A percentile compares a stretch with the other conserved stretches of the same genome.
phyloP scores from a whole-genome alignment of 1,284 basidiomycete species.

The Cryptococcus floricola region DNA sequence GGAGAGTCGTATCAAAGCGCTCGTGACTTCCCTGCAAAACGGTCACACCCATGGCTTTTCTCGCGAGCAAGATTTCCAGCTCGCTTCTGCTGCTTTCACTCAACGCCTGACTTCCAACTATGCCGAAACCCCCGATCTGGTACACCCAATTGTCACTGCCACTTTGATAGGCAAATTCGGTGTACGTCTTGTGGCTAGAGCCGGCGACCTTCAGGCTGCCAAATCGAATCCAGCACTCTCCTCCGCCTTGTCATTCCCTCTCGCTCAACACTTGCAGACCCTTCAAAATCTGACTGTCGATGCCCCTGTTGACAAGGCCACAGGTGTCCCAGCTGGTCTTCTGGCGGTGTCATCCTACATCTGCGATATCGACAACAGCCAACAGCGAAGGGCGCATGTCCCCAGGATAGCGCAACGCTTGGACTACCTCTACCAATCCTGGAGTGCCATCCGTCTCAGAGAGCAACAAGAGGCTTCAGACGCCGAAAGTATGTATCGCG shows the following conservation, averaged over 20 bases:
- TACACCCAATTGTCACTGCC: constrained; percentile 60
- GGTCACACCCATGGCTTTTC: constrained; percentile 28
- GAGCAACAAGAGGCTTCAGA: constrained; percentile 64
- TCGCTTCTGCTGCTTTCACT: constrained; percentile 50
- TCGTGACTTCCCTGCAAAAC: constrained; percentile 29
- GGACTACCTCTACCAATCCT: constrained; percentile 71
- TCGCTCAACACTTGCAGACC: constrained; percentile 21
- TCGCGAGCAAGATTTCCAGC: constrained; percentile 49
- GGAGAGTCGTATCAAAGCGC: constrained; percentile 28
- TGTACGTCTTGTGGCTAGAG: constrained; percentile 52
- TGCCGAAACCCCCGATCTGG: constrained; percentile 62
- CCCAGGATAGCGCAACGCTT: constrained; percentile 56
- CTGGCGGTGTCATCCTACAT: constrained; percentile 11
- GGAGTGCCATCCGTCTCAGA: constrained; percentile 73
- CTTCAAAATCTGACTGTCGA: constrained; percentile 10
- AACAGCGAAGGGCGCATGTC: constrained; percentile 8
- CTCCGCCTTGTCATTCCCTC: constrained; percentile 20
- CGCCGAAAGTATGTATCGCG: constrained; percentile 74
- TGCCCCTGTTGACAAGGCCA: constrained; percentile 20
- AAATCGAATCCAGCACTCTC: constrained; percentile 8
- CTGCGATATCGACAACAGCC: constrained; percentile 4
- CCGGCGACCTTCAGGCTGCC: constrained; percentile 1
- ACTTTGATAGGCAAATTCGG: constrained; percentile 70
- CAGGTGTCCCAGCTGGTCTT: constrained; percentile 15
- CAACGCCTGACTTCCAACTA: constrained; percentile 51